Conservation (phyloP, 1,139 yeast species). For the Kluyveromyces sp. region DNA sequence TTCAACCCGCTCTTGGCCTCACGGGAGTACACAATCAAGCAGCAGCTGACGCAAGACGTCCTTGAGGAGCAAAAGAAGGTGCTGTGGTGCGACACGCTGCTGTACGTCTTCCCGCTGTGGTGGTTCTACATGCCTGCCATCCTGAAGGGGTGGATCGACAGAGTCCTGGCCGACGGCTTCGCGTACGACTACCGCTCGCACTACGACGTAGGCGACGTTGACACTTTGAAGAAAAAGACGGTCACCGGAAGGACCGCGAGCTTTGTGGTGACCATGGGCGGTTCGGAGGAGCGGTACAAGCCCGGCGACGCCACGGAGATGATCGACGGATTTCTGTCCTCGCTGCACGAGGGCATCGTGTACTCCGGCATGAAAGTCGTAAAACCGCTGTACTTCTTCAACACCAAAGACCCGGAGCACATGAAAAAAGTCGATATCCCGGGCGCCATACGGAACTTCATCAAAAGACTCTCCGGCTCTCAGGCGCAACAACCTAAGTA, state of each 20-base stretch:
- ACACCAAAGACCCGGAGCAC: neutral
- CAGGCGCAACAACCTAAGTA: too few relatives aligned
- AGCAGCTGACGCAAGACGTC: slow-evolving; percentile 3
- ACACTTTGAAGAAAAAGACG: neutral
- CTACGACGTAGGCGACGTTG: slow-evolving; percentile 7
- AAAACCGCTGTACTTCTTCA: neutral
- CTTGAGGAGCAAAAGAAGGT: slow-evolving; percentile 10
- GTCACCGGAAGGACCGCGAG: neutral
- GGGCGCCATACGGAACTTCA: neutral
- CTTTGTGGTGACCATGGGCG: neutral
- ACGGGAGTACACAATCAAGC: neutral
- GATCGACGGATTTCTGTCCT: neutral
- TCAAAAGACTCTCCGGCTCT: too few relatives aligned
- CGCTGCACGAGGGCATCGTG: neutral
- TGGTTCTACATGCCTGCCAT: slow-evolving; percentile 27
- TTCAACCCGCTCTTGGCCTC: slow-evolving; percentile 5
- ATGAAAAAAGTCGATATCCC: neutral
- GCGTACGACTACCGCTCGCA: slow-evolving; percentile 18
- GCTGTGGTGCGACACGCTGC: slow-evolving; percentile 28
- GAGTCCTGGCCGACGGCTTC: slow-evolving; percentile 20
- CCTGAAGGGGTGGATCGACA: slow-evolving; percentile 27
- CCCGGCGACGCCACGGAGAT: neutral
- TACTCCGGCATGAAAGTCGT: neutral
- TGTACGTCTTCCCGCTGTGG: slow-evolving; percentile 26
- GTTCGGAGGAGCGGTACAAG: neutral